Percentiles rank a stretch among this genome's conserved stretches.
These are phyloP conservation scores for Aspergillus pseudoterreus DNA, from an alignment of 2,329 filamentous ascomycete genomes.

Conservation along the genomic window DNA sequence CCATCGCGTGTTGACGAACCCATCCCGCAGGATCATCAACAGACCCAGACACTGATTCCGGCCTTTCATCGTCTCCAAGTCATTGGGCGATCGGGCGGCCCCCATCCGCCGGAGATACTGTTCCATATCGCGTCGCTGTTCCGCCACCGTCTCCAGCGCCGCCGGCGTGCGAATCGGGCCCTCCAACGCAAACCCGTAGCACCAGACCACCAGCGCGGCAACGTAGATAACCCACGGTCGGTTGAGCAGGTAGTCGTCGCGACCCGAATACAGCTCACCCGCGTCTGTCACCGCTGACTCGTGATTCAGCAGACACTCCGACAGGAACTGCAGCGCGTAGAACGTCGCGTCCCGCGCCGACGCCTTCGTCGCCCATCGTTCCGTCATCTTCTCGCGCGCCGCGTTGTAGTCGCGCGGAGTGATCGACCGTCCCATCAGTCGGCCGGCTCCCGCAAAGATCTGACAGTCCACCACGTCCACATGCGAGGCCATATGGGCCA, in stretches of 20 bases:
- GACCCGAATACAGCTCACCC: constrained; percentile 64
- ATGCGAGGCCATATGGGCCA: constrained; percentile 97
- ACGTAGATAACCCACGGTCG: constrained; percentile 95
- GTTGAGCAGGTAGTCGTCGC: constrained; percentile 86
- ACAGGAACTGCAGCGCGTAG: constrained; percentile 85
- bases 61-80: constrained; percentile 67
- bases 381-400: constrained; percentile 78
- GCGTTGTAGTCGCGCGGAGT: constrained; percentile 75
- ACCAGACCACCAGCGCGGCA: constrained; percentile 88
- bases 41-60: constrained; percentile 81
- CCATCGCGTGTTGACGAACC: constrained; percentile 82
- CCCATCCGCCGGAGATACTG: constrained; percentile 71
- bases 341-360: constrained; percentile 87
- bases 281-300: constrained; percentile 34
- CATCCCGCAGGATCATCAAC: constrained; percentile 74
- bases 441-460: constrained; percentile 84
- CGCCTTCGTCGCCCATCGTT: constrained; percentile 83
- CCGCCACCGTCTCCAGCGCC: constrained; percentile 57
- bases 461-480: constrained; percentile 97
- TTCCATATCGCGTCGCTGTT: constrained; percentile 74
- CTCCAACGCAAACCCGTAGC: constrained; percentile 86
- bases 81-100: constrained; percentile 68
- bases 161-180: constrained; percentile 59
- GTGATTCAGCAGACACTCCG: constrained; percentile 64
- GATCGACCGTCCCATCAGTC: constrained; percentile 80